Evolutionary conservation across 164 flowering plant genomes (phyloP), one percentile per base, ranked within the genome.

Genomic region (Sextonia rubra): DNA sequence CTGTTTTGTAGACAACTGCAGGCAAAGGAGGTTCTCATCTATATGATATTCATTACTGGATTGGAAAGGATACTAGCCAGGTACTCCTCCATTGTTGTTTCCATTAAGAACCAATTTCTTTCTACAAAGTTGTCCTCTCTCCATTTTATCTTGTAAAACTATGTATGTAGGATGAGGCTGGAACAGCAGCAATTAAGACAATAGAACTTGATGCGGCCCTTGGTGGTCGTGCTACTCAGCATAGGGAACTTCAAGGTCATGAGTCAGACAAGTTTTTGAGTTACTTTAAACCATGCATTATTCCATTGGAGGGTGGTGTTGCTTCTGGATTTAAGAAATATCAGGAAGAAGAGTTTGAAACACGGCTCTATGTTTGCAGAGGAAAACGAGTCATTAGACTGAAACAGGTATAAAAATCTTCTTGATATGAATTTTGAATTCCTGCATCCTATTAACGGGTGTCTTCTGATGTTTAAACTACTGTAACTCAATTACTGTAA

Each of bases 191-290:
- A 55, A 86, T 93, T 56, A 96, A 96, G 88, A 89, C 99, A 52
- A 91, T 96, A 77, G 99, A 96, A 80, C 96, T 96, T 78, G 99
- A 96, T 87, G 89, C 93, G 58, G 84, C 69, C 72, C 96, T 96
- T 81, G 99, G 99, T 74, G 99, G 99, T 32, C 97, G 97, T 83
- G 99, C 99, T 27, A 94, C 93, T 69, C 98, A 96, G 80, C 85
- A 93, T 77, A 85, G 99, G 73, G 99, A 96, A 83, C 80, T 92
- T 73, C 99, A 96, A 85, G 97, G 99, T 61, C 87, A 93, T 75
- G 99, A 96, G 75, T 89, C 99, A 60, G 99, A 96, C 82, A 96
- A 93, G 82, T 93, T 96, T 72, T 84, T 96, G 79, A 93, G 98
- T 49, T 96, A 93, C 84, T 96, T 96, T 65, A 96, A 92, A 75